Evolutionary conservation across 768 basidiomycete species (phyloP), one percentile per base, ranked within the genome.

Genomic region (Dacryopinax spathularia): DNA sequence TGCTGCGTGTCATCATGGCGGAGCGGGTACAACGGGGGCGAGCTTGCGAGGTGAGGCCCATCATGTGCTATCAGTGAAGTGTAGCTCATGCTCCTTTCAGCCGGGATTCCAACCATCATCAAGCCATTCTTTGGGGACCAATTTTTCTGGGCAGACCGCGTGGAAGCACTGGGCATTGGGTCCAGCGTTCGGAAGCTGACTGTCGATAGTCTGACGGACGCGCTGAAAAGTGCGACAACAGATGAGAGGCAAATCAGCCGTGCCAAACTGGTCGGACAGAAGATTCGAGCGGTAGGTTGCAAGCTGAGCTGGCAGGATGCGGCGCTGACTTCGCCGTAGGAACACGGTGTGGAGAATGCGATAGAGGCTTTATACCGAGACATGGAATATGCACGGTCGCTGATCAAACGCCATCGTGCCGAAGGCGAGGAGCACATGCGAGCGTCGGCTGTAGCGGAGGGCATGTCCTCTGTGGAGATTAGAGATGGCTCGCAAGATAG

Each of bases 41-140:
- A 93, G 90, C 76, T 76, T 96, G 67, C 79, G 92, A 80, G 92
- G 91, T 92, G 65, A 62, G 80, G 71, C 5, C 37, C 61, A 44
- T 25, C 33, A 65, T 56, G 20, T 37, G 43, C 56, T 63, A 33
- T 65, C 7, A 61, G 20, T 25, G 33, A 5, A 59, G 25, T 29
- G 35, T 12, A 10, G 18, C 0, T 12, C 9, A 29, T 2, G 16
- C 44, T 62, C 34, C 43, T 27, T 59, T 56, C 69, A 89, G 91
- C 91, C 65, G 92, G 91, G 7, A 88, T 92, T 61, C 95, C 96
- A 0, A 98, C 94, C 1, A 88, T 99, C 69, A 91, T 98, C 72
- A 86, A 86, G 66, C 95, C 96, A 0, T 99, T 98, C 81, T 99
- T 98, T 69, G 95, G 96, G 1, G 94, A 97, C 73, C 94, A 97